Evolutionary conservation across 1,139 yeast species (phyloP), one percentile per base, ranked within the genome.

Genomic region (Candida mesenterica): DNA sequence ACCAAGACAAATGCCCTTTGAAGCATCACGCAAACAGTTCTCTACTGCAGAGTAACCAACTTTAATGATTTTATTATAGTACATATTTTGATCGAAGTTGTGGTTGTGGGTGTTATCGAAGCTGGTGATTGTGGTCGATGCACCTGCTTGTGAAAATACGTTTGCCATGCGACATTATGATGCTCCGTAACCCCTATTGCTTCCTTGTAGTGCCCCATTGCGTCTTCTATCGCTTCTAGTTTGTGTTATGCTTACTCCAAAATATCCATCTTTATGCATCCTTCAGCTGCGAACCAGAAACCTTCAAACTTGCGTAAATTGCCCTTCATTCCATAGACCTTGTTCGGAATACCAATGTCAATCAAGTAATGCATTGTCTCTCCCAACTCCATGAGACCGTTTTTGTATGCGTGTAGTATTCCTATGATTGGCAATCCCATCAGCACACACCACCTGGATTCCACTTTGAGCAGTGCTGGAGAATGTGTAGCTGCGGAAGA

Each of bases 341-440:
- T 60, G 45, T 68, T 69, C 2, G 95, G 94, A 17, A 82, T 68
- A 5, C 95, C 95, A 39, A 80, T 68, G 49, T 87, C 95, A n/a
- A 85, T 71, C 41, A 85, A 64, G 43, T 75, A 81, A 51, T 80
- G 89, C 13, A 59, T 53, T 51, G 75, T 69, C 17, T 65, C 71
- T 34, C 55, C 55, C 12, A 55, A 59, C 15, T 52, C 56, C 36
- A 68, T 49, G 24, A 45, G 47, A n/a, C 68, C 68, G 45, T 66
- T 66, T 40, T 66, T 69, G 59, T 82, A 81, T 2, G 84, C 81
- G 45, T 78, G 79, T 18, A 77, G 57, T 16, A 84, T 53, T 0
- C 94, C 87, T 7, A 78, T 72, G 34, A 85, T 60, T 2, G 95
- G 95, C 47, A 88, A 63, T 2, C 94, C 95, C 56, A 83, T 65